Evolutionary conservation across 306 rosid genomes (phyloP).

Genomic region (Lathyrus oleraceus): DNA sequence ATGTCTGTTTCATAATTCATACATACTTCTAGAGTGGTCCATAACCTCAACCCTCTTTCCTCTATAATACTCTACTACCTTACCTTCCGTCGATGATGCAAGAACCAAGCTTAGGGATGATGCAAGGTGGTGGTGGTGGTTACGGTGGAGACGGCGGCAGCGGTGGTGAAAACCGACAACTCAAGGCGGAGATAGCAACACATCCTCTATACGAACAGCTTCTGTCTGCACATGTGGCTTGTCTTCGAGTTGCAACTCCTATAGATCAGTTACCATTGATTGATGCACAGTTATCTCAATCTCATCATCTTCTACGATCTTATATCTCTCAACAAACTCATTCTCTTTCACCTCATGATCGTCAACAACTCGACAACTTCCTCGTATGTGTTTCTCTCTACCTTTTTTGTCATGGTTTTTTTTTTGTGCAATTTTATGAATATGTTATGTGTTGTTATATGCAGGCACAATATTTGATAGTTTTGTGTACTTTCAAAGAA

Average conservation of each 20-base stretch:
- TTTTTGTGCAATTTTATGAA: not conserved
- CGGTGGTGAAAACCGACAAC: slow-evolving; percentile 46
- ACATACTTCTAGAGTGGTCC: slow-evolving; percentile 47
- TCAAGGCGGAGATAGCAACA: slow-evolving; percentile 84
- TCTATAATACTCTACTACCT: not conserved
- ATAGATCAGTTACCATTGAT: slow-evolving; percentile 89
- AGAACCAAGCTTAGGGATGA: slow-evolving; percentile 76
- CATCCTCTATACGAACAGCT: slow-evolving; percentile 91
- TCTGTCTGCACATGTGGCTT: slow-evolving; percentile 78
- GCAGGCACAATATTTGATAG: slow-evolving; percentile 85
- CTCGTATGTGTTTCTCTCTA: slow-evolving; percentile 43
- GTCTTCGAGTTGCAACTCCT: slow-evolving; percentile 94
- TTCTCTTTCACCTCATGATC: slow-evolving; percentile 72
- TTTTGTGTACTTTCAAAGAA: slow-evolving; percentile 83
- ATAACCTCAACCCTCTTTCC: slow-evolving; percentile 19
- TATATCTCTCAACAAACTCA: slow-evolving; percentile 65
- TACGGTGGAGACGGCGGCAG: slow-evolving; percentile 36
- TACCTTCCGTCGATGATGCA: slow-evolving; percentile 47
- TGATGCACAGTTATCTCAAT: slow-evolving; percentile 89
- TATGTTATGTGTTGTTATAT: not conserved
- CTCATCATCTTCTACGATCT: slow-evolving; percentile 77
- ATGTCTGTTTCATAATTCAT: not conserved
- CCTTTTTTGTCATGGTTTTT: not conserved
- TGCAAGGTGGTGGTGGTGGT: slow-evolving; percentile 43
- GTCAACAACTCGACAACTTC: slow-evolving; percentile 90